Evolutionary conservation across 1,284 basidiomycete species (phyloP).

Genomic region (Ganoderma multipileum): DNA sequence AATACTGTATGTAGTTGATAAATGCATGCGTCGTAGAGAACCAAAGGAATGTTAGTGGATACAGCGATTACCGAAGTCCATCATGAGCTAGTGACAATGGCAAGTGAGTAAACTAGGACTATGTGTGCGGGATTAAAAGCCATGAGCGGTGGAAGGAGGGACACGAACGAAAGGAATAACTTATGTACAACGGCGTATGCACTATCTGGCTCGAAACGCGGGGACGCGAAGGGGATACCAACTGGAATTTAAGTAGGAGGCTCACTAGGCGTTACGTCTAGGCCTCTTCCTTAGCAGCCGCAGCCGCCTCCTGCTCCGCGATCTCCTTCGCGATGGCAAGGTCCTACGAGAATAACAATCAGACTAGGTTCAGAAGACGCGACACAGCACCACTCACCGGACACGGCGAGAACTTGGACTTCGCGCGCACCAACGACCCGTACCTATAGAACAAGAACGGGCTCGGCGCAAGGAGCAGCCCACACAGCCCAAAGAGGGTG

Average conservation of each 20-base stretch:
- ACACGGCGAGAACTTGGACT: constrained; percentile 60
- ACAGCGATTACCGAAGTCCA: constrained; percentile 7
- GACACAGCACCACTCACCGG: constrained; percentile 43
- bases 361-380: no score
- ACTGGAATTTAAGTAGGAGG: neutral
- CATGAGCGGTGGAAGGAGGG: neutral
- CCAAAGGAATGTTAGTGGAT: constrained; percentile 7
- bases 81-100: neutral
- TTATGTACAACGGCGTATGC: constrained; percentile 24
- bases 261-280: constrained; percentile 7
- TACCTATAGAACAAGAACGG: constrained; percentile 71
- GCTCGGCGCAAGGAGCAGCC: constrained; percentile 56
- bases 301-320: constrained; percentile 37
- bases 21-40: neutral
- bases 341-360: constrained; percentile 40
- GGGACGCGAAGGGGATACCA: neutral
- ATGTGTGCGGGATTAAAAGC: neutral
- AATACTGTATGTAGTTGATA: no score
- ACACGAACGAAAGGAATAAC: constrained; percentile 21
- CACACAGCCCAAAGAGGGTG: constrained; percentile 60
- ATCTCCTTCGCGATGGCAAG: constrained; percentile 50
- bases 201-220: neutral
- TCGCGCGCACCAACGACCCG: constrained; percentile 53
- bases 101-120: neutral
- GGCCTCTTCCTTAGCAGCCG: constrained; percentile 13